Evolutionary conservation across 1,284 basidiomycete species (phyloP).

Genomic region (Ceratobasidium papillatum): DNA sequence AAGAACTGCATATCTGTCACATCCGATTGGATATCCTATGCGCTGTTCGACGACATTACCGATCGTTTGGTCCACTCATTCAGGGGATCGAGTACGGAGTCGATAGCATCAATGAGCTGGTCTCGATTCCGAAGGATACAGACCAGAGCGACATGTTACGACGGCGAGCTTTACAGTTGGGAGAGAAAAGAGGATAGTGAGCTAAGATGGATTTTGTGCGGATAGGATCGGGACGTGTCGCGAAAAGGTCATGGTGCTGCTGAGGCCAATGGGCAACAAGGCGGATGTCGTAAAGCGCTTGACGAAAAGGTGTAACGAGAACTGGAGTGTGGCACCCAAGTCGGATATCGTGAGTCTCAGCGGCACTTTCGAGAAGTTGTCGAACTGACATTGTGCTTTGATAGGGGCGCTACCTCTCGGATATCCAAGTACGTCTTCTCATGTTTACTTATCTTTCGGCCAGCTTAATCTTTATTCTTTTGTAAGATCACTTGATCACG

Average conservation of each 20-base stretch:
- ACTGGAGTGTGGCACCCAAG: conserved; percentile 98
- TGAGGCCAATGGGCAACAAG: conserved; percentile 98
- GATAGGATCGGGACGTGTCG: conserved; percentile 94
- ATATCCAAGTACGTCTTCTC: conserved; percentile 70
- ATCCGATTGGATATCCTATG: conserved; percentile 99
- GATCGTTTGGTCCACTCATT: conserved; percentile 98
- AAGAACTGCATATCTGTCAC: conserved; percentile 98
- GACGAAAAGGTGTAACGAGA: conserved; percentile 98
- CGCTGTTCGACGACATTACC: conserved; percentile 99
- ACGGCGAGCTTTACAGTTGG: conserved; percentile 53
- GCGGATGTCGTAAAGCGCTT: conserved; percentile 99
- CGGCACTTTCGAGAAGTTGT: too few species aligned
- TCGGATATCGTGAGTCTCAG: conserved; percentile 84
- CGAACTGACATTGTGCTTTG: conserved; percentile 9
- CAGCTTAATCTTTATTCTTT: conserved; percentile 28
- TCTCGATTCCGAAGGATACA: conserved; percentile 91
- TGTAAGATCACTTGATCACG: conserved; percentile 95
- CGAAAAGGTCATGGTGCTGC: conserved; percentile 99
- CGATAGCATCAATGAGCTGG: conserved; percentile 98
- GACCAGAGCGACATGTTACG: conserved; percentile 84
- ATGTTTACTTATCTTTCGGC: background rate
- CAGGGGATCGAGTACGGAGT: conserved; percentile 99
- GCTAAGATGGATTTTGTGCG: conserved; percentile 8
- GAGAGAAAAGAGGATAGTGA: background rate
- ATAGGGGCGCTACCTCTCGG: conserved; percentile 93